phyloP scores from a whole-genome alignment of 2,329 filamentous ascomycete species.

The Aspergillus sclerotialis region DNA sequence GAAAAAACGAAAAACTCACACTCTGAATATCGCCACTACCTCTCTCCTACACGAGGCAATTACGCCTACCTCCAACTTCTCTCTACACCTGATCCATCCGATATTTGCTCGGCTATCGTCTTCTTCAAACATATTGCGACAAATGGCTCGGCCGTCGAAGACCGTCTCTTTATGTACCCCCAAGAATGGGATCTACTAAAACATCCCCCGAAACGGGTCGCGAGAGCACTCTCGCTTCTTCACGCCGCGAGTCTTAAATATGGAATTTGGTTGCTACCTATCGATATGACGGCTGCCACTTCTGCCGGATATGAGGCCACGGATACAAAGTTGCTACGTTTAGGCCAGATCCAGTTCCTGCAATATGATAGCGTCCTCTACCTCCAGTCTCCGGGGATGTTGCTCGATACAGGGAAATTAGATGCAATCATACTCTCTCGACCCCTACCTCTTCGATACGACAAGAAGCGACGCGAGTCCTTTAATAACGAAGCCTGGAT shows the following conservation, averaged over 20 bases:
- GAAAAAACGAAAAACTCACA: slow-evolving; percentile 1
- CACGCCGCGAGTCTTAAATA: slow-evolving; percentile 33
- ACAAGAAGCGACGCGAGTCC: slow-evolving; percentile 26
- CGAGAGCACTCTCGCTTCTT: slow-evolving; percentile 30
- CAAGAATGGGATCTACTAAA: slow-evolving; percentile 35
- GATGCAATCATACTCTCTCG: slow-evolving; percentile 31
- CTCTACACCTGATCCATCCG: slow-evolving; percentile 33
- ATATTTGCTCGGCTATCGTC: slow-evolving; percentile 40
- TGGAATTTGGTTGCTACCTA: slow-evolving; percentile 34
- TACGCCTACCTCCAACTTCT: slow-evolving; percentile 40
- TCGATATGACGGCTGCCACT: slow-evolving; percentile 31
- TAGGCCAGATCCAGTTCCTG: slow-evolving; percentile 33
- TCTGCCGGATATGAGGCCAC: slow-evolving; percentile 25
- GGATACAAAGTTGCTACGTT: slow-evolving; percentile 30
- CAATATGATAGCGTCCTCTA: slow-evolving; percentile 40
- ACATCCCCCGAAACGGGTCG: slow-evolving; percentile 18
- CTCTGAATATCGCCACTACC: slow-evolving; percentile 2
- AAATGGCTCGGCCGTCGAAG: slow-evolving; percentile 27
- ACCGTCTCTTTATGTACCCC: slow-evolving; percentile 42
- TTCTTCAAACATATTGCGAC: slow-evolving; percentile 36
- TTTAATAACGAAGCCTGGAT: slow-evolving; percentile 34
- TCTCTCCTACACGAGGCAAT: slow-evolving; percentile 14
- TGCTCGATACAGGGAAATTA: slow-evolving; percentile 30
- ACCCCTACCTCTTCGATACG: slow-evolving; percentile 25
- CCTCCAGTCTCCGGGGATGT: slow-evolving; percentile 34